Conservation (phyloP, 495 filamentous ascomycete species). For the Rostrohypoxylon terebratum region DNA sequence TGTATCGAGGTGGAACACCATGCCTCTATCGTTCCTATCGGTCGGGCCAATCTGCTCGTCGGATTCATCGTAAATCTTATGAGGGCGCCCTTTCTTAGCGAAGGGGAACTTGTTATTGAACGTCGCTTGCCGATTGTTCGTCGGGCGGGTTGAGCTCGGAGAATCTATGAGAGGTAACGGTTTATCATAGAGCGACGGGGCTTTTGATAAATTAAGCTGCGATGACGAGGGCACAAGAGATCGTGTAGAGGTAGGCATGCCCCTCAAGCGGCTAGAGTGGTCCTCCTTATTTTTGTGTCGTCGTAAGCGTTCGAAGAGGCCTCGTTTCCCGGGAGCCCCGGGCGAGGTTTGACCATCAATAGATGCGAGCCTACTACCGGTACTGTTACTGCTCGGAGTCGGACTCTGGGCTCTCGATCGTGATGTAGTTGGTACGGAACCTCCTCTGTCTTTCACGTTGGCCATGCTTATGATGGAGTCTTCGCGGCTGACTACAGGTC, state of each 20-base stretch:
- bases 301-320: constrained; percentile 73
- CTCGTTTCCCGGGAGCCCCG: constrained; percentile 69
- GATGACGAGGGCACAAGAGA: constrained; percentile 63
- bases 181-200: constrained; percentile 55
- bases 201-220: constrained; percentile 64
- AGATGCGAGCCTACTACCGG: constrained; percentile 58
- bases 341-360: constrained; percentile 70
- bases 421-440: constrained; percentile 56
- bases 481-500: constrained; percentile 76
- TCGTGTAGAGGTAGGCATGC: constrained; percentile 66
- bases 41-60: constrained; percentile 62
- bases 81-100: constrained; percentile 58
- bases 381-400: constrained; percentile 75
- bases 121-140: constrained; percentile 63
- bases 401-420: constrained; percentile 77
- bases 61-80: constrained; percentile 55
- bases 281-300: constrained; percentile 72
- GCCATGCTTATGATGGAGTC: constrained; percentile 70
- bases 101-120: constrained; percentile 70
- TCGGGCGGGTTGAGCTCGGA: constrained; percentile 41
- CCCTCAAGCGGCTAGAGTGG: constrained; percentile 58
- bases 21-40: constrained; percentile 56
- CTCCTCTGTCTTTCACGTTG: constrained; percentile 56
- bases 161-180: constrained; percentile 54
- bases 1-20: constrained; percentile 79